phyloP scores from a whole-genome alignment of 345 rosid genomes.

The Eucalyptus curtisii region DNA sequence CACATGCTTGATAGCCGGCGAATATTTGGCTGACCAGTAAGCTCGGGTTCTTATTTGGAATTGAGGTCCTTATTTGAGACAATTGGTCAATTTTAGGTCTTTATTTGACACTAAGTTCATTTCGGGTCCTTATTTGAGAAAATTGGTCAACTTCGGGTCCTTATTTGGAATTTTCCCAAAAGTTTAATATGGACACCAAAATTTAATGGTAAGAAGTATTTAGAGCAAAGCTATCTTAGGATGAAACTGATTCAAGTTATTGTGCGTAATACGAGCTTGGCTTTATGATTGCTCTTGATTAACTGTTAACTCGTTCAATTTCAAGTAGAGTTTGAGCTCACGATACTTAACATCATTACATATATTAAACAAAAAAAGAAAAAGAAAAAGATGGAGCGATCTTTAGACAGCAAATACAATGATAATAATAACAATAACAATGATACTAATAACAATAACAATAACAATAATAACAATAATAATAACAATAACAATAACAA shows the following conservation, averaged over 20 bases:
- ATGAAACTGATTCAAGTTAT: background rate
- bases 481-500: too few species aligned
- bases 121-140: too few species aligned
- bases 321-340: background rate
- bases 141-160: too few species aligned
- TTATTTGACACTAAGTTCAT: too few species aligned
- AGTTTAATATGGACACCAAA: background rate
- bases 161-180: too few species aligned
- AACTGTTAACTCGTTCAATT: background rate
- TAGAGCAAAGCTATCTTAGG: background rate
- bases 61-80: too few species aligned
- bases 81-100: too few species aligned
- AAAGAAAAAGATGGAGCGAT: background rate
- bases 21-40: too few species aligned
- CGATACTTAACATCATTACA: background rate
- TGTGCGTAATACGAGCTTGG: background rate
- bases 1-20: too few species aligned
- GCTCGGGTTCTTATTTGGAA: too few species aligned
- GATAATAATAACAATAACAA: accelerated
- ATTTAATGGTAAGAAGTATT: background rate
- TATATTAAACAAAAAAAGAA: background rate
- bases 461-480: too few species aligned
- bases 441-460: too few species aligned
- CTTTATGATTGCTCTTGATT: background rate
- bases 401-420: background rate